Evolutionary conservation across 352 stramenopile species (phyloP), one percentile per base, ranked within the genome.

Genomic region (Pythium phragmitis): DNA sequence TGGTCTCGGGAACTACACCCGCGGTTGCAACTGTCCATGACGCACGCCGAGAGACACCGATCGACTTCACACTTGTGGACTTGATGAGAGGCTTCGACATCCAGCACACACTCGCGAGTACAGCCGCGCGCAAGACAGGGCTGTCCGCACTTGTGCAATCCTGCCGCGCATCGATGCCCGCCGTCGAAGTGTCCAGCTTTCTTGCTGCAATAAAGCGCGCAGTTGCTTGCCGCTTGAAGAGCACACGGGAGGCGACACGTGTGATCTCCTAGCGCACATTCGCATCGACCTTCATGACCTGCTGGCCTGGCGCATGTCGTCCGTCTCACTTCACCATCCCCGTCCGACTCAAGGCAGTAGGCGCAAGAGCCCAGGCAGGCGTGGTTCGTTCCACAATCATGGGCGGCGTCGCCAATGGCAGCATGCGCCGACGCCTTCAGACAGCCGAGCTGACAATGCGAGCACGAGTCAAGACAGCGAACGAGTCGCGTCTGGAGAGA

Each of bases 11-110:
- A 68, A 7, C 65, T 66, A 46, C 85, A 94, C 1, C 68, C 21
- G 41, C 87, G 73, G 7, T 69, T 73, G 48, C 82, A 94, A 28
- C 73, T 81, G 8, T 85, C 70, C 65, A 92, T 87, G 8, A 82
- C 48, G 50, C 85, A 94, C 30, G 64, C 63, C 26, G 87, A 48
- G 37, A 87, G 74, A 57, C 85, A 94, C 7, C 71, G 74, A 14
- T 77, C 64, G 53, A 84, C 72, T 14, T 79, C 75, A 21, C 85
- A 94, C 43, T 86, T 87, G 73, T 92, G 85, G 2, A 65, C 72
- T 4, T 60, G 70, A 54, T 92, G 85, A 0, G 72, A 68, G 1
- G 70, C 51, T 30, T 86, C 73, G 14, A 91, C 69, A 49, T 77
- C 79, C 41, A 83, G 54, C 2, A 85, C 72, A 48, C 85, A 94